Percentiles rank a stretch among this genome's conserved stretches.
Evolutionary conservation across 768 basidiomycete species (phyloP).

Genomic region (Pleurotus djamor): DNA sequence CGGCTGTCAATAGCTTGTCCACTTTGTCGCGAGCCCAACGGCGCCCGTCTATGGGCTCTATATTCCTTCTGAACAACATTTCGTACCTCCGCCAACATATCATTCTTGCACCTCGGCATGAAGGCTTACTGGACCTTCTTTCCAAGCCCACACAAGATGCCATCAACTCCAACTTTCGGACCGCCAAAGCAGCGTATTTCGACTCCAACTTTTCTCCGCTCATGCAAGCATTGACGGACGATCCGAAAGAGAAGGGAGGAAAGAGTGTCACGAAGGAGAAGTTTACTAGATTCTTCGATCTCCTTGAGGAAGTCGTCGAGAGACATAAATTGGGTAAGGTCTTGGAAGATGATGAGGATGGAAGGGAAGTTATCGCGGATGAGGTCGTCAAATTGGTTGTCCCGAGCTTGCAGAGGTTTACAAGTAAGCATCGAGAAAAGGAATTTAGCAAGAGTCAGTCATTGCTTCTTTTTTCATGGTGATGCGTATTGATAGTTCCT

Average conservation of each 20-base stretch:
- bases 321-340: constrained; percentile 68
- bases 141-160: constrained; percentile 60
- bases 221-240: constrained; percentile 64
- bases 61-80: constrained; percentile 81
- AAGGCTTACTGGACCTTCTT: constrained; percentile 46
- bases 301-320: constrained; percentile 78
- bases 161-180: constrained; percentile 71
- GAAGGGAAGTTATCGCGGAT: constrained; percentile 57
- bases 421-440: constrained; percentile 73
- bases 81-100: constrained; percentile 65
- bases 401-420: constrained; percentile 71
- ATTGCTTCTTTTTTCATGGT: background rate
- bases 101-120: constrained; percentile 47
- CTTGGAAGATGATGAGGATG: constrained; percentile 67
- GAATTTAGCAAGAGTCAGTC: constrained; percentile 82
- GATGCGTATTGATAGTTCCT: background rate
- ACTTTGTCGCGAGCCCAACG: constrained; percentile 58
- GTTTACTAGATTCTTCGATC: constrained; percentile 78
- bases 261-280: constrained; percentile 76
- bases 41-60: constrained; percentile 66
- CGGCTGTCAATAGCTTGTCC: constrained; percentile 57
- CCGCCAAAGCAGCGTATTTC: constrained; percentile 81
- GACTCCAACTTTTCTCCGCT: constrained; percentile 80
- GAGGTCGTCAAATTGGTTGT: constrained; percentile 78
- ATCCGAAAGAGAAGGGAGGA: constrained; percentile 56